Evolutionary conservation across 345 rosid genomes (phyloP).

Genomic region (Psidium friedrichsthalianum): DNA sequence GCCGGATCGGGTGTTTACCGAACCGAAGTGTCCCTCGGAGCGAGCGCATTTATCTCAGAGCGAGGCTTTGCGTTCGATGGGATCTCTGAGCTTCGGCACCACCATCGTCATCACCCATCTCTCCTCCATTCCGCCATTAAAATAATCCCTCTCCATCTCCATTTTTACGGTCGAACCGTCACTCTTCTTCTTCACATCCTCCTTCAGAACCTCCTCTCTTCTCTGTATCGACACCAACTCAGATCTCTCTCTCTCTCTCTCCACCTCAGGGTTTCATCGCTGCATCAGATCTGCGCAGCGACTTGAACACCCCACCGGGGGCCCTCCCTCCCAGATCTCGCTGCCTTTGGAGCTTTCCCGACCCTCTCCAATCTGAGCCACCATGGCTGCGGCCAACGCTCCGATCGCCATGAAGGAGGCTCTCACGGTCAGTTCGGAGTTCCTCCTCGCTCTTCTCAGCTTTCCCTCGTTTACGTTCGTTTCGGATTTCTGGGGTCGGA

Average conservation of each 20-base stretch:
- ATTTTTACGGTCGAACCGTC: not conserved
- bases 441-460: not conserved
- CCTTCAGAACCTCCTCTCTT: not conserved
- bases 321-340: not conserved
- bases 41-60: not conserved
- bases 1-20: not conserved
- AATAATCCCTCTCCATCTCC: not conserved
- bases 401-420: slow-evolving; percentile 46
- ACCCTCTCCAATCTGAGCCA: not conserved
- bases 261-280: not conserved
- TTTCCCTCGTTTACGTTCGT: not conserved
- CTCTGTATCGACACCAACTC: not conserved
- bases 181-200: not conserved
- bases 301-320: not conserved
- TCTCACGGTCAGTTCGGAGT: slow-evolving; percentile 14
- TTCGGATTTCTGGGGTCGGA: not conserved
- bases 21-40: not conserved
- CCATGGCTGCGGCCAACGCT: slow-evolving; percentile 55
- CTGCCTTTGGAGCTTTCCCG: not conserved
- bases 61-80: not conserved
- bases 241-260: not conserved
- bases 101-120: not conserved
- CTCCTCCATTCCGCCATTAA: not conserved
- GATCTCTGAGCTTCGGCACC: not conserved
- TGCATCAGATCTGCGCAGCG: slow-evolving; percentile 2